Evolutionary conservation across 2,329 filamentous ascomycete genomes (phyloP).

Genomic region (Teratosphaeria destructans): DNA sequence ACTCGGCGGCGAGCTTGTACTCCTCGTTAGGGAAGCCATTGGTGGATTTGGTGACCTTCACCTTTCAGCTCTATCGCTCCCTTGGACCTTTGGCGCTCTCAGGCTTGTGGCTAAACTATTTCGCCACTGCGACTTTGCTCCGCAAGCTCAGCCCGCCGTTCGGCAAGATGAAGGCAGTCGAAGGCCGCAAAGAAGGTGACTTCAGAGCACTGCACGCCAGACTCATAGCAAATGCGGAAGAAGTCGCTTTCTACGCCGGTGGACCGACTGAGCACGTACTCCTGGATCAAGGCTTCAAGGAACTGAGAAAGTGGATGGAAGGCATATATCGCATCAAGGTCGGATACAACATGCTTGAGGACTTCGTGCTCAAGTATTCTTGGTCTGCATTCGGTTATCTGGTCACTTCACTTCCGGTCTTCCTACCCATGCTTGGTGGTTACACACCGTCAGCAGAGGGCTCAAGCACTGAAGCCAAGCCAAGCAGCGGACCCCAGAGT

Average conservation of each 20-base stretch:
- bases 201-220: constrained; percentile 86
- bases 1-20: constrained; percentile 82
- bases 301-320: constrained; percentile 94
- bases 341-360: constrained; percentile 95
- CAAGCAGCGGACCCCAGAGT: background rate
- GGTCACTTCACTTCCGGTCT: constrained; percentile 83
- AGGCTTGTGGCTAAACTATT: constrained; percentile 84
- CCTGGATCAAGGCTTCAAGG: constrained; percentile 82
- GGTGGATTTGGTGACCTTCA: constrained; percentile 95
- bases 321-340: constrained; percentile 96
- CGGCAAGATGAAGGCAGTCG: constrained; percentile 90
- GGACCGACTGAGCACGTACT: constrained; percentile 92
- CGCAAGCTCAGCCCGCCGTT: constrained; percentile 86
- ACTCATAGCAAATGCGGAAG: constrained; percentile 91
- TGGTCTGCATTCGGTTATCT: constrained; percentile 98
- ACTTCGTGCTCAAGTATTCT: constrained; percentile 95
- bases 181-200: constrained; percentile 89
- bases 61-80: constrained; percentile 89
- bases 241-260: constrained; percentile 94
- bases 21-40: constrained; percentile 96
- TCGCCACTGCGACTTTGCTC: constrained; percentile 82
- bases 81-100: constrained; percentile 79
- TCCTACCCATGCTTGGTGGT: constrained; percentile 88
- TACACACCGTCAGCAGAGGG: constrained; percentile 26
- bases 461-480: background rate